phyloP scores from a whole-genome alignment of 495 filamentous ascomycete species.

The Penicillium herquei region DNA sequence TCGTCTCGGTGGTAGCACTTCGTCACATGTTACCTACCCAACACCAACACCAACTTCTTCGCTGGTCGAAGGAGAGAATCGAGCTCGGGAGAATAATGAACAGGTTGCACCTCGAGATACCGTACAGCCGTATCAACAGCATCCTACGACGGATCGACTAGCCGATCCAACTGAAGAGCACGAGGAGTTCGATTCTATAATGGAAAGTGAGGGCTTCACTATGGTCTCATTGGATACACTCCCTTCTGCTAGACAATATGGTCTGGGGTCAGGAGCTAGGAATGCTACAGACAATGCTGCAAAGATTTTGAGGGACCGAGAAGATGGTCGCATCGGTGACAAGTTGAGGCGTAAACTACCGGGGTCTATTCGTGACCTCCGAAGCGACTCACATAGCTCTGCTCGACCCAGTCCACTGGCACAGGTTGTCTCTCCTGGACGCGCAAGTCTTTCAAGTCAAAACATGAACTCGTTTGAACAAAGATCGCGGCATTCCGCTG shows the following conservation, averaged over 20 bases:
- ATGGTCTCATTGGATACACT: slow-evolving; percentile 58
- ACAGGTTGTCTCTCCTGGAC: background rate
- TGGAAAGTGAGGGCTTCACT: slow-evolving; percentile 60
- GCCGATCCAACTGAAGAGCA: slow-evolving; percentile 44
- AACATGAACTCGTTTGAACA: background rate
- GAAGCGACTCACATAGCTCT: slow-evolving; percentile 14
- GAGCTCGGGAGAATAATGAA: slow-evolving; percentile 5
- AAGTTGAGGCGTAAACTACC: slow-evolving; percentile 31
- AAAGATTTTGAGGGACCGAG: slow-evolving; percentile 27
- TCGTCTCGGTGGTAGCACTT: slow-evolving; percentile 30
- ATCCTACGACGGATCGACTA: slow-evolving; percentile 4
- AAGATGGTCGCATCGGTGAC: slow-evolving; percentile 28
- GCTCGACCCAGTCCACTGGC: slow-evolving; percentile 15
- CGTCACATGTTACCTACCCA: slow-evolving; percentile 41
- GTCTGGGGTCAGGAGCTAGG: slow-evolving; percentile 25
- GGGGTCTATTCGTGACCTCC: slow-evolving; percentile 19
- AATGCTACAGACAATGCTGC: slow-evolving; percentile 15
- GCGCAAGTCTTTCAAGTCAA: background rate
- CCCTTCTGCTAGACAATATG: slow-evolving; percentile 43
- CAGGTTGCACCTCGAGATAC: background rate
- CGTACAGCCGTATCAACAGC: slow-evolving; percentile 2
- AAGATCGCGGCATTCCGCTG: background rate
- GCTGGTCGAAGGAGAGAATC: slow-evolving; percentile 36
- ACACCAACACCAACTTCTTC: slow-evolving; percentile 43
- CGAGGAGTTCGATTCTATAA: slow-evolving; percentile 53